Conservation (phyloP, 495 filamentous ascomycete species). For the Beverwykella pulmonaria region DNA sequence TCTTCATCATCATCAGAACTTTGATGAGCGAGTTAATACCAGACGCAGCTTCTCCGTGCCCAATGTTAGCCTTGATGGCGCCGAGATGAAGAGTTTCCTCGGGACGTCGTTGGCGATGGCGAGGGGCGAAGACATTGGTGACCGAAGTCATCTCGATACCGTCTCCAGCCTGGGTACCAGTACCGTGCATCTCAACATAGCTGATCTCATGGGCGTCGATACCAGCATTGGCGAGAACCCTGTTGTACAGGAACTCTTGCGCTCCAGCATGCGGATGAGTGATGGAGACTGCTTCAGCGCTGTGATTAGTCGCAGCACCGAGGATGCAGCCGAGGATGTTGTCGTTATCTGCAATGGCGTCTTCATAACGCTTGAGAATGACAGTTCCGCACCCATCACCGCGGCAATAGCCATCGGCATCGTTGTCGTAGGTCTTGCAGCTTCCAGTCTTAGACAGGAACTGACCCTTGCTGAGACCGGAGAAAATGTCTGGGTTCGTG, state of each 20-base stretch:
- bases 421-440: slow-evolving; percentile 64
- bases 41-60: slow-evolving; percentile 87
- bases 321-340: slow-evolving; percentile 53
- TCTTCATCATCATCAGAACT: slow-evolving; percentile 82
- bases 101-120: slow-evolving; percentile 61
- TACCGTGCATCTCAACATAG: slow-evolving; percentile 59
- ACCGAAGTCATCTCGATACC: slow-evolving; percentile 52
- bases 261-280: slow-evolving; percentile 54
- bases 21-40: slow-evolving; percentile 83
- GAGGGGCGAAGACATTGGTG: slow-evolving; percentile 78
- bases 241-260: slow-evolving; percentile 51
- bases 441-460: slow-evolving; percentile 79
- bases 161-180: slow-evolving; percentile 53
- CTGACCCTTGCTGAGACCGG: slow-evolving; percentile 79
- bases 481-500: slow-evolving; percentile 83
- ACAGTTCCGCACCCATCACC: slow-evolving; percentile 52
- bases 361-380: slow-evolving; percentile 54
- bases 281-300: slow-evolving; percentile 50
- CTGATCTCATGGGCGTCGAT: slow-evolving; percentile 53
- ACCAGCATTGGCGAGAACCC: slow-evolving; percentile 50
- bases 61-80: slow-evolving; percentile 84
- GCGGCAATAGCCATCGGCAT: slow-evolving; percentile 55
- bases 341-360: slow-evolving; percentile 55
- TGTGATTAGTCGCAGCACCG: slow-evolving; percentile 50
- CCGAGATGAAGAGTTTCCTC: slow-evolving; percentile 79